Evolutionary conservation across 495 filamentous ascomycete species (phyloP), one percentile per base, ranked within the genome.

Genomic region (Daldinia childiae): DNA sequence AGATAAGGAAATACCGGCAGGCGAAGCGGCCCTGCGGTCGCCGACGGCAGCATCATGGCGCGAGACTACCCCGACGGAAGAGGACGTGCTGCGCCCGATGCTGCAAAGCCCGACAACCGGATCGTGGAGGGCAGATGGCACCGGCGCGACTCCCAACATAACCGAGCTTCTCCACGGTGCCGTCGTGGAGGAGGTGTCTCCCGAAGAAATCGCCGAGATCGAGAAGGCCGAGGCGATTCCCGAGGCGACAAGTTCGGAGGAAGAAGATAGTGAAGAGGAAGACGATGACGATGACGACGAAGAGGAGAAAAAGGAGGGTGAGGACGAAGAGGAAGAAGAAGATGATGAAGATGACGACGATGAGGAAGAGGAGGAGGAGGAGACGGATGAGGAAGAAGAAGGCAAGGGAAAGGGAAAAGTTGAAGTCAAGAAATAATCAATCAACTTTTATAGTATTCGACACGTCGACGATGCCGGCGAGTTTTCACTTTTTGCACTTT

Each of bases 61-160:
- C 36, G 70, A 17, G 56, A 45, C 41, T 39, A 48, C 66, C 3
- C 34, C 63, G 12, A 36, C 34, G 12, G 34, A 36, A 36, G 66
- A 45, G 8, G 56, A 70, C 34, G 56, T 14, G 19, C 38, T 60
- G 29, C 72, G 61, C 19, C 68, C 62, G 12, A 73, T 79, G 15
- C 51, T 85, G 60, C 84, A 86, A 70, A 82, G 78, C 58, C 83
- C 84, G 30, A 84, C 76, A 27, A 77, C 78, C 54, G 80, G 78
- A 8, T 79, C 76, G 7, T 86, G 83, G 84, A 79, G 81, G 69
- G 78, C 81, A n/a, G 77, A 80, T 50, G 71, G 79, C 14, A 70
- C 79, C 51, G 71, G 79, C 15, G 71, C 79, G 21, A 60, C 70
- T 32, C 78, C 79, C 19, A 72, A 79, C 26, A 76, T 79, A 24